A percentile compares a stretch with the other conserved stretches of the same genome.
phyloP scores from a whole-genome alignment of 768 basidiomycete genomes.

The Russula earlei region DNA sequence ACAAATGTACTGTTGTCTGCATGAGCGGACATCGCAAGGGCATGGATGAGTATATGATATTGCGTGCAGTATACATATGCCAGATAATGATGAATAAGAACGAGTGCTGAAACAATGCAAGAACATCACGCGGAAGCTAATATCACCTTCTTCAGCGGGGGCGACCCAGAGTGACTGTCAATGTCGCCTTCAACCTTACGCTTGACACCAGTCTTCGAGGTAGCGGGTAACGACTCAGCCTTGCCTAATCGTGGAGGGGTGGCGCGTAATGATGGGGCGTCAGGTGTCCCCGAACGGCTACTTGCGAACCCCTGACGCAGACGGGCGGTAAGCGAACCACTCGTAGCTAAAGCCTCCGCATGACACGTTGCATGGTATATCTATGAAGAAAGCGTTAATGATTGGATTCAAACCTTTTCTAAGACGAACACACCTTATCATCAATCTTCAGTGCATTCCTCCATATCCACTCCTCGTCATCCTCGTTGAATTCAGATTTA shows the following conservation, averaged over 20 bases:
- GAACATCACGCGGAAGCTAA: constrained; percentile 22
- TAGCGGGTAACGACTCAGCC: constrained; percentile 39
- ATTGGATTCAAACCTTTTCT: neutral
- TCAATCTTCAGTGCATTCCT: constrained; percentile 81
- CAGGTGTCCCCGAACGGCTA: constrained; percentile 75
- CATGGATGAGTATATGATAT: constrained; percentile 12
- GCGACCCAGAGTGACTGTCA: constrained; percentile 36
- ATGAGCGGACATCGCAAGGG: neutral
- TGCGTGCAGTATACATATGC: constrained; percentile 19
- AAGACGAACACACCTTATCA: constrained; percentile 51
- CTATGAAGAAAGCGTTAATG: constrained; percentile 31
- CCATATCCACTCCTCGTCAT: constrained; percentile 99
- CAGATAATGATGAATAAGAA: constrained; percentile 18
- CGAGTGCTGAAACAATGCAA: constrained; percentile 1
- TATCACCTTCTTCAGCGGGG: constrained; percentile 59
- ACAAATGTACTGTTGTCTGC: too few species aligned
- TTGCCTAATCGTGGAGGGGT: constrained; percentile 30
- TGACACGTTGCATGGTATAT: constrained; percentile 94
- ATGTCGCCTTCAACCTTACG: constrained; percentile 55
- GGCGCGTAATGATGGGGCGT: constrained; percentile 32
- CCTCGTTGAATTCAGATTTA: constrained; percentile 87
- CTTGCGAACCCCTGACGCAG: constrained; percentile 49
- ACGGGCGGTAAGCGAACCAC: constrained; percentile 56
- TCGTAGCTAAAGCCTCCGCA: constrained; percentile 53
- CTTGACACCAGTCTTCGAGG: constrained; percentile 51